A percentile compares a stretch with the other conserved stretches of the same genome.
These are phyloP conservation scores for Oidium heveae DNA, from an alignment of 2,329 filamentous ascomycete genomes.

Conservation along the genomic window DNA sequence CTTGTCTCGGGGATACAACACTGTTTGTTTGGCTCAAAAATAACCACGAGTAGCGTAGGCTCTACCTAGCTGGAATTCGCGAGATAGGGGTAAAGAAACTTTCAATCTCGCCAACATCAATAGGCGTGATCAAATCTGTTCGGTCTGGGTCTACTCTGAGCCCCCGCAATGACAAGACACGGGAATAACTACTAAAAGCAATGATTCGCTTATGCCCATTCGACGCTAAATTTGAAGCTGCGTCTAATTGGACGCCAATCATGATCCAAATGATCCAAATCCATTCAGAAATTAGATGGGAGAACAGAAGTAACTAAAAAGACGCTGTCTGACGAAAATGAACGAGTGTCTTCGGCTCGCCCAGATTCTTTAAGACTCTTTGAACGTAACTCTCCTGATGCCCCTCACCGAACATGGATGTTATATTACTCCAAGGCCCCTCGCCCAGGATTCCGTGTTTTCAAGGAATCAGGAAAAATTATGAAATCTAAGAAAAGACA, in stretches of 20 bases:
- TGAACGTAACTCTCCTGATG: background rate
- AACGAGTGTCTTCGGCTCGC: background rate
- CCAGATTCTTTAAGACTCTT: background rate
- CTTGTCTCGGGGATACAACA: background rate
- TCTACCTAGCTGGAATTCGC: background rate
- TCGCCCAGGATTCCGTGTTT: background rate
- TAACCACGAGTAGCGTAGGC: background rate
- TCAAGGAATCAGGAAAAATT: background rate
- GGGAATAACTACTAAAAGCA: slow-evolving; percentile 4
- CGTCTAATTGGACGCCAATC: background rate
- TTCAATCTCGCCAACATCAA: background rate
- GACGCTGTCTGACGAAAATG: background rate
- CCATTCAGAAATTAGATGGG: background rate
- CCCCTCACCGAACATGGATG: background rate
- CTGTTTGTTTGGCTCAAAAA: background rate
- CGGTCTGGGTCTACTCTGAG: background rate
- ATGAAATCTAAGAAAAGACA: too few relatives aligned
- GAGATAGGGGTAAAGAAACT: background rate
- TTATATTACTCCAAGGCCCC: background rate
- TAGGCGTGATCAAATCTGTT: background rate
- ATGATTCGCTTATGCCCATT: background rate
- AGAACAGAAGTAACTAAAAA: background rate
- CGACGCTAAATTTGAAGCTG: background rate
- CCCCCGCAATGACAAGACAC: slow-evolving; percentile 1
- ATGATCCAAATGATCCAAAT: background rate